These are phyloP conservation scores for Waltergamsia citrina DNA, from an alignment of 2,329 filamentous ascomycete species.

Conservation along the genomic window DNA sequence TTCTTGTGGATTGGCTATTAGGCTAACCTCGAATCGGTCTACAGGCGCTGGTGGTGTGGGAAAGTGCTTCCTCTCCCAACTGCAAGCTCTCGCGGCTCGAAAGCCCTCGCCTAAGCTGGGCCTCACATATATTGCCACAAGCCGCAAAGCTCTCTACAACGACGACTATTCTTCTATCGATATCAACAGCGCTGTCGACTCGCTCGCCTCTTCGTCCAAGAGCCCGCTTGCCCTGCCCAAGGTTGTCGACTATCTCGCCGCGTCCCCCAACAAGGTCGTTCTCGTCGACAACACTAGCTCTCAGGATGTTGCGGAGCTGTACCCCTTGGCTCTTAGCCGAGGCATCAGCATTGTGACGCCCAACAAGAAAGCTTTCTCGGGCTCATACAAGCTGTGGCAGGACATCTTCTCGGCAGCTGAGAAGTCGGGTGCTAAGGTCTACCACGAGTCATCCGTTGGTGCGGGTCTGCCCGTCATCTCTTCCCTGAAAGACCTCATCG, in stretches of 20 bases:
- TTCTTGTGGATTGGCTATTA: neutral
- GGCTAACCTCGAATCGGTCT: conserved; percentile 6
- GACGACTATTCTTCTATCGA: conserved; percentile 60
- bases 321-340: conserved; percentile 69
- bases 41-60: conserved; percentile 87
- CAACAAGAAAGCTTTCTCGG: conserved; percentile 97
- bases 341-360: conserved; percentile 91
- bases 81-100: conserved; percentile 56
- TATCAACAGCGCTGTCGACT: conserved; percentile 49
- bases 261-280: conserved; percentile 68
- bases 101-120: conserved; percentile 61
- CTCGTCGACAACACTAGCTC: conserved; percentile 95
- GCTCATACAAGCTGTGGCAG: conserved; percentile 71
- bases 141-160: conserved; percentile 71
- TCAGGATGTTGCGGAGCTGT: conserved; percentile 71
- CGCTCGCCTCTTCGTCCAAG: conserved; percentile 54
- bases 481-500: conserved; percentile 86
- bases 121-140: conserved; percentile 79
- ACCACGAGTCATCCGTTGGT: conserved; percentile 91
- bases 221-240: conserved; percentile 59
- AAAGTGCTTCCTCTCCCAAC: conserved; percentile 79
- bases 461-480: conserved; percentile 90
- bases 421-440: conserved; percentile 68
- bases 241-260: conserved; percentile 67
- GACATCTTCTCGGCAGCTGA: conserved; percentile 72